Percentiles rank a stretch among this genome's conserved stretches.
phyloP scores from a whole-genome alignment of 2,329 filamentous ascomycete species.

The Monosporascus sp. region DNA sequence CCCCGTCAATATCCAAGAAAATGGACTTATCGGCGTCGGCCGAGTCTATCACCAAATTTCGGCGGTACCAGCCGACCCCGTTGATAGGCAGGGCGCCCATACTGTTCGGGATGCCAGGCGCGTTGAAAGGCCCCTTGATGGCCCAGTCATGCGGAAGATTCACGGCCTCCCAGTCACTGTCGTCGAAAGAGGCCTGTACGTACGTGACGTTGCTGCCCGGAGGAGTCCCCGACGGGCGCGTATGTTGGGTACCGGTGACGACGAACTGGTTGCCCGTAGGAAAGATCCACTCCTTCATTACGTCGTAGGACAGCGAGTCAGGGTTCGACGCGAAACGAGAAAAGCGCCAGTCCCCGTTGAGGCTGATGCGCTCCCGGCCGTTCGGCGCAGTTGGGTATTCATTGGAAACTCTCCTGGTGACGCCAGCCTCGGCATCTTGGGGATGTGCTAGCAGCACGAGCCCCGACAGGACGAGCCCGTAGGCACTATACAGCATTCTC shows the following conservation, averaged over 20 bases:
- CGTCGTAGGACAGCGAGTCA: constrained; percentile 28
- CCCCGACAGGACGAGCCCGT: background rate
- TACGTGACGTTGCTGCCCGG: constrained; percentile 23
- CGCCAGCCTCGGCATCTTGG: background rate
- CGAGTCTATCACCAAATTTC: constrained; percentile 25
- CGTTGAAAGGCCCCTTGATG: constrained; percentile 35
- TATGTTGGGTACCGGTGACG: constrained; percentile 18
- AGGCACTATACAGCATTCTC: background rate
- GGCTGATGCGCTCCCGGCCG: constrained; percentile 26
- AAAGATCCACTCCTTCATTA: constrained; percentile 28
- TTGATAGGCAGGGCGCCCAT: constrained; percentile 43
- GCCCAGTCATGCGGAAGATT: constrained; percentile 41
- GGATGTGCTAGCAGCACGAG: background rate
- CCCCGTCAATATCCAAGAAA: constrained; percentile 37
- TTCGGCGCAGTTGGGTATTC: background rate
- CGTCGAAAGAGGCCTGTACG: constrained; percentile 23
- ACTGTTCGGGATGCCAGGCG: constrained; percentile 29
- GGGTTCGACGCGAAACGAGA: constrained; percentile 29
- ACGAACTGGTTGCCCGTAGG: constrained; percentile 28
- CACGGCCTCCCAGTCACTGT: constrained; percentile 31
- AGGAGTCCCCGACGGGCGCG: constrained; percentile 17
- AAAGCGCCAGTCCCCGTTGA: constrained; percentile 32
- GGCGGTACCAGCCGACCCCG: constrained; percentile 48
- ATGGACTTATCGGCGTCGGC: constrained; percentile 15
- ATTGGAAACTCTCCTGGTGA: background rate